Evolutionary conservation across 2,329 filamentous ascomycete genomes (phyloP).

Genomic region (Albifimbria verrucaria): DNA sequence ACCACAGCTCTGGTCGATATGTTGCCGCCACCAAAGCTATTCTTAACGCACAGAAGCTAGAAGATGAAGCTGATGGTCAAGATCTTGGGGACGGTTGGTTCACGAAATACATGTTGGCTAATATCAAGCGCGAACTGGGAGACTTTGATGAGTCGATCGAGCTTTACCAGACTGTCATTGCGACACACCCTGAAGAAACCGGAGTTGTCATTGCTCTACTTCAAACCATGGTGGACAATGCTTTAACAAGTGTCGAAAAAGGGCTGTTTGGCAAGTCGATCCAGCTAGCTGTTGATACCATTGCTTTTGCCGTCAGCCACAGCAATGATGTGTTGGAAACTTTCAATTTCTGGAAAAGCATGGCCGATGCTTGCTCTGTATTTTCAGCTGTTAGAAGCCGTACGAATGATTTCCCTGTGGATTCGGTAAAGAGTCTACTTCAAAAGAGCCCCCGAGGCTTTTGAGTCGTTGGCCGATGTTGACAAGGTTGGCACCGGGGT

Average conservation of each 20-base stretch:
- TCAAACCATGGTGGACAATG: conserved; percentile 82
- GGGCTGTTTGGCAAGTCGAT: conserved; percentile 84
- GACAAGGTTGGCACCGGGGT: conserved; percentile 58
- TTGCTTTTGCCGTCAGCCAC: conserved; percentile 64
- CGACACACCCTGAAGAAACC: conserved; percentile 67
- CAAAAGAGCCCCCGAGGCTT: conserved; percentile 49
- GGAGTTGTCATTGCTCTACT: conserved; percentile 85
- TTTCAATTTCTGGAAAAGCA: conserved; percentile 93
- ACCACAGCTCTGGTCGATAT: conserved; percentile 88
- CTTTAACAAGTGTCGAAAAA: conserved; percentile 71
- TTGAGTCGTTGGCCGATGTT: conserved; percentile 62
- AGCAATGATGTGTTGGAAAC: conserved; percentile 60
- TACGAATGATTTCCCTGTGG: conserved; percentile 58
- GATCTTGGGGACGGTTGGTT: conserved; percentile 78
- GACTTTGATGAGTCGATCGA: conserved; percentile 79
- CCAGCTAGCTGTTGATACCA: conserved; percentile 64
- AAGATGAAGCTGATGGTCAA: conserved; percentile 51
- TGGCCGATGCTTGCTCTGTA: conserved; percentile 83
- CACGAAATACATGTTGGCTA: conserved; percentile 93
- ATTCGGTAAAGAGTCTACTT: conserved; percentile 57
- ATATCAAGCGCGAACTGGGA: conserved; percentile 89
- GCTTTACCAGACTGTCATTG: conserved; percentile 72
- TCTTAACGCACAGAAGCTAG: conserved; percentile 75
- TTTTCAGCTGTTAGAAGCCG: conserved; percentile 77
- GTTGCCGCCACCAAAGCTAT: conserved; percentile 94